phyloP scores from a whole-genome alignment of 2,329 filamentous ascomycete genomes.

The Fusarium sp. region DNA sequence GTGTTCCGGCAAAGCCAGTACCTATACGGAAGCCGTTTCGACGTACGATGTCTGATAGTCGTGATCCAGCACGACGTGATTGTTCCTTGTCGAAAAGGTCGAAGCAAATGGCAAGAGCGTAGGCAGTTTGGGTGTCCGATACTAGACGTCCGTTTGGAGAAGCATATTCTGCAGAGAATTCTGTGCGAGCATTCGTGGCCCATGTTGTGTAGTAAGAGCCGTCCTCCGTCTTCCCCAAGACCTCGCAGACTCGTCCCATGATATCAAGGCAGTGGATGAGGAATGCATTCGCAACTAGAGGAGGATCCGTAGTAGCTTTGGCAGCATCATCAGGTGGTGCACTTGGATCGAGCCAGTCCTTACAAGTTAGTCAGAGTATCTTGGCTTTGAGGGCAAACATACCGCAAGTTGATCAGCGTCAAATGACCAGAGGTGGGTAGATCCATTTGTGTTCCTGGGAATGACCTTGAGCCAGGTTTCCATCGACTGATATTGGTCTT shows the following conservation, averaged over 20 bases:
- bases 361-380: conserved; percentile 35
- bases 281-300: conserved; percentile 61
- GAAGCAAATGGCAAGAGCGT: conserved; percentile 43
- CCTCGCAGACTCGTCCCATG: conserved; percentile 51
- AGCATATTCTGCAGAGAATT: conserved; percentile 41
- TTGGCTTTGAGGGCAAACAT: accelerated
- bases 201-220: conserved; percentile 21
- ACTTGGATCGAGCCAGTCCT: conserved; percentile 64
- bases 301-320: conserved; percentile 55
- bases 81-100: conserved; percentile 26
- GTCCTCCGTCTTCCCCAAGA: conserved; percentile 47
- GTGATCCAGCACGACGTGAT: conserved; percentile 16
- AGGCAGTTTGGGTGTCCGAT: conserved; percentile 44
- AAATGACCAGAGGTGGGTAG: conserved; percentile 56
- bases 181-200: conserved; percentile 27
- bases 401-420: conserved; percentile 37
- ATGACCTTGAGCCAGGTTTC: conserved; percentile 54
- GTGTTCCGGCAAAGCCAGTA: conserved; percentile 56
- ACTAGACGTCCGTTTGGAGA: conserved; percentile 38
- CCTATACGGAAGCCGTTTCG: conserved; percentile 39
- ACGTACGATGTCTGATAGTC: conserved; percentile 35
- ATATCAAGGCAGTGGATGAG: conserved; percentile 58
- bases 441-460: conserved; percentile 51
- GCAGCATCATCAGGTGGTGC: conserved; percentile 57
- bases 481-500: conserved; percentile 56